Base-by-base conservation (phyloP, 805 yeast species). In the Spathaspora girioi region DNA sequence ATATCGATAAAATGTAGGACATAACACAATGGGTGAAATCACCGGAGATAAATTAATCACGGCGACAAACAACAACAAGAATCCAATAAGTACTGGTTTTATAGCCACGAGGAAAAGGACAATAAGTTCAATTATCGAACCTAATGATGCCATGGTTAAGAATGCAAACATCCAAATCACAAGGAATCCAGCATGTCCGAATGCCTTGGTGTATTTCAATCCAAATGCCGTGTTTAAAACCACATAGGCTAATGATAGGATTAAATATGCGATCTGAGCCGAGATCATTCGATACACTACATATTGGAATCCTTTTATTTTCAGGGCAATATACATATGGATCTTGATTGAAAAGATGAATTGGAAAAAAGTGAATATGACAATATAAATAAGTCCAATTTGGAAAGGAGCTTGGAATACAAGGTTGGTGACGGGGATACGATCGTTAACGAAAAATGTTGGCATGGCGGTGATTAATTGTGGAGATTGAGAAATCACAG, bases 301-400 rank as follows among this genome's bases (percentile, higher is more conserved):
- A 50, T 58, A 69, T 29, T 57, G 54, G 43, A 56, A 40, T 5
- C 73, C 73, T 41, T 58, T 59, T 38, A 69, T 51, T 46, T 60
- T 63, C 29, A 59, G 29, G 14, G 69, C 66, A 35, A 68, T 62
- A 42, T 56, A 62, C 53, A 57, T 54, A 40, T 69, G 71, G 41
- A 68, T 56, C 11, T 60, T 60, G 27, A 58, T 50, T 38, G 65
- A 54, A 55, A 66, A 64, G 14, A 68, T 45, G 44, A 69, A 69
- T 54, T 64, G 71, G 61, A 68, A 69, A 49, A 69, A 69, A 7
- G 73, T 57, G 53, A 69, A 69, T 4, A 67, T 55, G 23, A 66
- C 63, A 54, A 67, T 56, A 54, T 69, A 69, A 41, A 69, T 61
- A 20, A 67, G 49, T 0, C 72, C 73, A n/a, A 69, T 54, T 45